Evolutionary conservation across 2,329 filamentous ascomycete genomes (phyloP).

Genomic region (Fusarium pseudonygamai): DNA sequence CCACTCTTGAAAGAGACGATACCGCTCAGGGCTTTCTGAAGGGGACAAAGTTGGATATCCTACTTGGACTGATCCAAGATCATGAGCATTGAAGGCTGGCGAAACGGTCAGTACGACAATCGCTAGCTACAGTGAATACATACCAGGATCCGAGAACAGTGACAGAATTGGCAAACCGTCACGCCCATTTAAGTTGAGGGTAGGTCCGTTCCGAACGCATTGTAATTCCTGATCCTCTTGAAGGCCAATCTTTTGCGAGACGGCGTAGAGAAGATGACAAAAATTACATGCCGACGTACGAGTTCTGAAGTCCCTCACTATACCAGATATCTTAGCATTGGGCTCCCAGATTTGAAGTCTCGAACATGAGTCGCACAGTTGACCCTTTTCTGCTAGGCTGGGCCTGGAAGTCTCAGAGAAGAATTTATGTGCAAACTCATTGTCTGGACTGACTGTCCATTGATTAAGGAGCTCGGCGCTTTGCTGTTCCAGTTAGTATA

Average conservation of each 20-base stretch:
- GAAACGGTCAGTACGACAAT: not conserved
- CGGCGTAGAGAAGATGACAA: not conserved
- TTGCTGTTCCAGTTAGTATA: not conserved
- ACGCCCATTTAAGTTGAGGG: not conserved
- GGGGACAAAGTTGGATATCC: not conserved
- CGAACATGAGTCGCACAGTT: not conserved
- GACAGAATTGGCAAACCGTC: not conserved
- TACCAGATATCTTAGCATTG: not conserved
- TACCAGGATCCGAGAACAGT: not conserved
- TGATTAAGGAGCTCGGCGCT: not conserved
- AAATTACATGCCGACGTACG: not conserved
- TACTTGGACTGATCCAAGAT: not conserved
- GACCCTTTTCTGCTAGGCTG: fast-evolving
- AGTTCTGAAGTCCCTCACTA: not conserved
- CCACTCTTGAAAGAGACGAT: not conserved
- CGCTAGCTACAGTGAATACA: not conserved
- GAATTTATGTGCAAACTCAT: not conserved
- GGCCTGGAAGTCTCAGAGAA: not conserved
- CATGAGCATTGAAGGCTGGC: fast-evolving
- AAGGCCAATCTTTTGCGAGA: not conserved
- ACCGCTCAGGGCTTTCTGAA: not conserved
- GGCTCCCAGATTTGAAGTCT: not conserved
- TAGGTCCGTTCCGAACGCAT: not conserved
- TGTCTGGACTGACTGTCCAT: not conserved
- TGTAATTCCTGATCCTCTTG: not conserved